Evolutionary conservation across 228 moss, liverwort and hornwort species (phyloP).

Genomic region (Sphagnum magellanicum): DNA sequence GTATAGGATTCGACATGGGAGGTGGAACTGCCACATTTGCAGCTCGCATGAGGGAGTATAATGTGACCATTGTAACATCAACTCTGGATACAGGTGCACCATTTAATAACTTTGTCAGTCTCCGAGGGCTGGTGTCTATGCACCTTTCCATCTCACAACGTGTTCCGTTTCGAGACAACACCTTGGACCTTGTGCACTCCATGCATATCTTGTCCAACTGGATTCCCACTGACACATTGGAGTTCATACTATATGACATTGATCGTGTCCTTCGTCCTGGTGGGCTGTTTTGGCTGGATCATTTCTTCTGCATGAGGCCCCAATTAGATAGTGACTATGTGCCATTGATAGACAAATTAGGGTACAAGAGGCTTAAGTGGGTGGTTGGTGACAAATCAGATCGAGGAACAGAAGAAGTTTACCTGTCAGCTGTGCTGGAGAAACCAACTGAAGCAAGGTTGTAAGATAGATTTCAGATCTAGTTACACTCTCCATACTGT

Average conservation of each 20-base stretch:
- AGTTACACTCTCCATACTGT: too few relatives aligned
- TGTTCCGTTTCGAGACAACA: conserved; percentile 94
- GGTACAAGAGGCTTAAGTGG: conserved; percentile 72
- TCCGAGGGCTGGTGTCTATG: conserved; percentile 1
- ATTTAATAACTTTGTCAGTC: conserved; percentile 88
- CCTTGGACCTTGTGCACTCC: conserved; percentile 91
- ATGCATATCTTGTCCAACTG: conserved; percentile 98
- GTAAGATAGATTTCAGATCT: neutral
- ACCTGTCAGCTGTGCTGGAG: conserved; percentile 82
- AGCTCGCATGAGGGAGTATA: conserved; percentile 77
- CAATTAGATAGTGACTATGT: conserved; percentile 48
- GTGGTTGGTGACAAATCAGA: conserved; percentile 71
- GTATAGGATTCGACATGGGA: conserved; percentile 91
- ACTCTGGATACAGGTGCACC: conserved; percentile 84
- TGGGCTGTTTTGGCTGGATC: conserved; percentile 88
- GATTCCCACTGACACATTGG: conserved; percentile 61
- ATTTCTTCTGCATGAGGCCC: conserved; percentile 75
- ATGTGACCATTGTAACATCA: conserved; percentile 86
- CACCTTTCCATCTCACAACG: conserved; percentile 62
- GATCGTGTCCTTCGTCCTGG: conserved; percentile 89
- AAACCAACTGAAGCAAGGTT: conserved; percentile 33
- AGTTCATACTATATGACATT: conserved; percentile 92
- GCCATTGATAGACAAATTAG: conserved; percentile 57
- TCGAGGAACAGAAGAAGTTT: conserved; percentile 79
- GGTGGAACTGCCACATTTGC: conserved; percentile 91